Evolutionary conservation across 345 rosid species (phyloP).

Genomic region (Nephelium lappaceum): DNA sequence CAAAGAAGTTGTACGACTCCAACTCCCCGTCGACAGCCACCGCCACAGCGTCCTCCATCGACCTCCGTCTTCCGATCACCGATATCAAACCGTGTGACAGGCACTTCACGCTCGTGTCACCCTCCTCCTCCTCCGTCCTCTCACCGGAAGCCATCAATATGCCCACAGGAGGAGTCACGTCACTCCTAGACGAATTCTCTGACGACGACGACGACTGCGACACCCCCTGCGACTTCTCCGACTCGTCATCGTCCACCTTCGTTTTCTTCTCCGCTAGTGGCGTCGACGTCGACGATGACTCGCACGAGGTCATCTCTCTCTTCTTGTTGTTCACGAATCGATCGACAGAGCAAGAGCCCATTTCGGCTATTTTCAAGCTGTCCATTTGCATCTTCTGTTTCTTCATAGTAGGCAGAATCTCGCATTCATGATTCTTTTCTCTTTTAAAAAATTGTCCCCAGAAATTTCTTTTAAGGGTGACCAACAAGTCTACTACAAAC

Average conservation of each 20-base stretch:
- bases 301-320: not conserved
- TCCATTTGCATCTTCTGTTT: not conserved
- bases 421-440: not conserved
- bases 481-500: not conserved
- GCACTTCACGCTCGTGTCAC: not conserved
- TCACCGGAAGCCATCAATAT: not conserved
- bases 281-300: not conserved
- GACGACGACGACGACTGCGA: too few relatives aligned
- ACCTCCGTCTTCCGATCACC: constrained; percentile 40
- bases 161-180: not conserved
- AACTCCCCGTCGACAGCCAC: constrained; percentile 18
- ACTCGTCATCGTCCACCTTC: not conserved
- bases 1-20: constrained; percentile 37
- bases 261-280: not conserved
- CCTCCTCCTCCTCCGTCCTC: not conserved
- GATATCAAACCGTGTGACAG: constrained; percentile 38
- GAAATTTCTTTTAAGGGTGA: not conserved
- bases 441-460: not conserved
- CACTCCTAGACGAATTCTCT: not conserved
- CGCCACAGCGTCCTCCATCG: constrained; percentile 40
- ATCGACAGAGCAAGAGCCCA: not conserved
- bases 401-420: too few relatives aligned
- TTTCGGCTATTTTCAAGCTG: not conserved
- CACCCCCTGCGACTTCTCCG: not conserved
- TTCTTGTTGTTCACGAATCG: not conserved